Conservation (phyloP, 306 rosid genomes). For the Astragalus glycyphyllos region DNA sequence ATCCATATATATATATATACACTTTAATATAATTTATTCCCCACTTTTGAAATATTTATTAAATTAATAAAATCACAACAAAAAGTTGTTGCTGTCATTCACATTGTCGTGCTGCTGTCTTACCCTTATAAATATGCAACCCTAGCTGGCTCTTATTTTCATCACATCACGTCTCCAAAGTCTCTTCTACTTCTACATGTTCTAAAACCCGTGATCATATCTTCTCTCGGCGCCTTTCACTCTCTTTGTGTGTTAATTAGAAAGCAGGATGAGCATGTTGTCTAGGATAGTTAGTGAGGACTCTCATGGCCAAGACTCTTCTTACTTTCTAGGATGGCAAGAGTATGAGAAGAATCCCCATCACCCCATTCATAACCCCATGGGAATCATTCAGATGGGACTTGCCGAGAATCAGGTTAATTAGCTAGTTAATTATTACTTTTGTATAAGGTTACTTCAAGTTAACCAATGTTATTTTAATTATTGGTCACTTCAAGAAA, state of each 20-base stretch:
- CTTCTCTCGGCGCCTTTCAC: too few species aligned
- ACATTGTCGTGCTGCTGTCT: constrained; percentile 40
- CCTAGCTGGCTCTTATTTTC: constrained; percentile 20
- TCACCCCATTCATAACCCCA: constrained; percentile 61
- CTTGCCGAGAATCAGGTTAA: constrained; percentile 93
- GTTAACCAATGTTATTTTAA: too few species aligned
- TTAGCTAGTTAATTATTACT: neutral
- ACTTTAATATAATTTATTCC: too few species aligned
- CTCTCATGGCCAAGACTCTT: constrained; percentile 84
- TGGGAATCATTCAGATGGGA: constrained; percentile 92
- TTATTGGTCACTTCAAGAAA: too few species aligned
- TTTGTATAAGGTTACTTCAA: too few species aligned
- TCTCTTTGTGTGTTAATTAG: too few species aligned
- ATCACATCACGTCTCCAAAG: constrained; percentile 19
- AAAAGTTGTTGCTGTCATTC: constrained; percentile 30
- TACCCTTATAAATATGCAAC: constrained; percentile 49
- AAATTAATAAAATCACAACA: too few species aligned
- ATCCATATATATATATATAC: too few species aligned
- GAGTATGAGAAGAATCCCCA: constrained; percentile 85
- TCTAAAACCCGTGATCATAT: too few species aligned
- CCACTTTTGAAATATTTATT: too few species aligned
- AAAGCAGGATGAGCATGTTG: constrained; percentile 50
- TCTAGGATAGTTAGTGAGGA: constrained; percentile 66
- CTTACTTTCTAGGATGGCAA: constrained; percentile 83
- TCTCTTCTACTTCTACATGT: too few species aligned